A percentile compares a stretch with the other conserved stretches of the same genome.
Evolutionary conservation across 2,329 filamentous ascomycete species (phyloP).

Genomic region (Sclerotinia sclerotiorum): DNA sequence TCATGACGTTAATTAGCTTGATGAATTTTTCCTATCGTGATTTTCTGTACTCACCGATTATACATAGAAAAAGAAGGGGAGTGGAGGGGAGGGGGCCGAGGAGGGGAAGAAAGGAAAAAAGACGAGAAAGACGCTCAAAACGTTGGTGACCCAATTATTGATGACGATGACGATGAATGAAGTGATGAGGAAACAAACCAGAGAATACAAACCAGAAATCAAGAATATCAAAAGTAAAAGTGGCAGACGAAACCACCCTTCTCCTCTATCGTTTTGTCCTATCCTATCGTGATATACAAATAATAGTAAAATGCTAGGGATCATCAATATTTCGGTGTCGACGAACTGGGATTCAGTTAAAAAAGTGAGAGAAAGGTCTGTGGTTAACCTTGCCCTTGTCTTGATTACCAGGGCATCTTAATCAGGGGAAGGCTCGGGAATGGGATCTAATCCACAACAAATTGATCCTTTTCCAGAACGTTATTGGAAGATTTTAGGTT

Average conservation of each 20-base stretch:
- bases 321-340: neutral
- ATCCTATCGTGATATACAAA: constrained; percentile 19
- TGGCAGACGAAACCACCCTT: neutral
- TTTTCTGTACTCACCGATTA: constrained; percentile 4
- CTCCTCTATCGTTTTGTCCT: constrained; percentile 4
- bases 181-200: neutral
- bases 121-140: neutral
- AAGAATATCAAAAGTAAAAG: neutral
- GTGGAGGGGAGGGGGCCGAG: neutral
- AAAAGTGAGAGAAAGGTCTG: neutral
- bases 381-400: constrained; percentile 10
- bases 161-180: neutral
- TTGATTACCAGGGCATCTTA: constrained; percentile 11
- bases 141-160: neutral
- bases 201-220: neutral
- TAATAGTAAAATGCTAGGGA: neutral
- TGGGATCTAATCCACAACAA: constrained; percentile 6
- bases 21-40: constrained; percentile 1
- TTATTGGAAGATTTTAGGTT: constrained; percentile 10
- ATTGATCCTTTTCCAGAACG: constrained; percentile 3
- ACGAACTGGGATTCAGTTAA: neutral
- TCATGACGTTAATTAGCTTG: constrained; percentile 9
- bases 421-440: constrained; percentile 20
- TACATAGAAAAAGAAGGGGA: neutral
- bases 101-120: neutral